A percentile compares a stretch with the other conserved stretches of the same genome.
Conservation (phyloP, 2,329 filamentous ascomycete genomes). For the Coniosporium uncinatum region DNA sequence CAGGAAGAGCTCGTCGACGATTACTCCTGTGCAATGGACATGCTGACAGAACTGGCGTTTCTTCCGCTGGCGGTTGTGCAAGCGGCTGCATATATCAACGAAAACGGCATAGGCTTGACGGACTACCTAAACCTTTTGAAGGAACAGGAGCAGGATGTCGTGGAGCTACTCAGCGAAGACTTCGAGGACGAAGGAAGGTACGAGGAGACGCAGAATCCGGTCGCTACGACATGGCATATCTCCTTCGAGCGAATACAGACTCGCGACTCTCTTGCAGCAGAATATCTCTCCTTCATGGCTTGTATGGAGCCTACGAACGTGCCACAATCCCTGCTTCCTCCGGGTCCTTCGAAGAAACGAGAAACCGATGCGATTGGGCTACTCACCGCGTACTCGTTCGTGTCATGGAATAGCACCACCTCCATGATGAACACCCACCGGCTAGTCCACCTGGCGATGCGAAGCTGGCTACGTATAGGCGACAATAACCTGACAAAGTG, state of each 20-base stretch:
- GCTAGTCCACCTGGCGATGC: constrained; percentile 13
- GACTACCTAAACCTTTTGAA: constrained; percentile 27
- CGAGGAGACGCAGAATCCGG: constrained; percentile 4
- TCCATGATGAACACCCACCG: constrained; percentile 11
- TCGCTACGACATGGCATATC: constrained; percentile 13
- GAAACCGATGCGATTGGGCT: constrained; percentile 12
- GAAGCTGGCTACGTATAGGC: constrained; percentile 12
- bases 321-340: constrained; percentile 11
- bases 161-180: constrained; percentile 23
- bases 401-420: constrained; percentile 9
- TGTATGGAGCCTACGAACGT: constrained; percentile 12
- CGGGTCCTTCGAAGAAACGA: constrained; percentile 7
- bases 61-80: constrained; percentile 35
- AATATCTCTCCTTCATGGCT: constrained; percentile 1
- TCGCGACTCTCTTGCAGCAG: constrained; percentile 2
- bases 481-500: too few species aligned
- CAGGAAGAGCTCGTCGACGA: constrained; percentile 5
- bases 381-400: constrained; percentile 15
- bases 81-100: constrained; percentile 33
- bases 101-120: constrained; percentile 11
- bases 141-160: constrained; percentile 19
- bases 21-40: constrained; percentile 8
- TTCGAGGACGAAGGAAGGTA: constrained; percentile 20
- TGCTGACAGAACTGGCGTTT: constrained; percentile 25
- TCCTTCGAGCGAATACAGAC: constrained; percentile 11